Conservation (phyloP, 2,329 filamentous ascomycete species). For the Trichoderma harzianum region DNA sequence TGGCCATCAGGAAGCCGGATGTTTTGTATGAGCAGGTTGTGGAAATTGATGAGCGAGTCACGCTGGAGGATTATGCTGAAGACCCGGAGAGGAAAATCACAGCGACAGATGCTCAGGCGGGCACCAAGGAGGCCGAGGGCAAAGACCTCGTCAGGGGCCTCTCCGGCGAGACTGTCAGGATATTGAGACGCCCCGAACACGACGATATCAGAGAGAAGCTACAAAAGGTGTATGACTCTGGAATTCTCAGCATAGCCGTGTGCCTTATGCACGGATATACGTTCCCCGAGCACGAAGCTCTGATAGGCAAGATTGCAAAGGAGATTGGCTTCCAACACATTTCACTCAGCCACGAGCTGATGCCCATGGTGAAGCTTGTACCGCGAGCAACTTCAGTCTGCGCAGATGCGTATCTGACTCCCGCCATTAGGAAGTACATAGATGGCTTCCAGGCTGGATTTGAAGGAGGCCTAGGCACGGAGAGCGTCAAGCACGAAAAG, state of each 20-base stretch:
- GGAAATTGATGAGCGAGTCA: conserved; percentile 89
- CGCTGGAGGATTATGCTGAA: conserved; percentile 87
- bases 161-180: conserved; percentile 66
- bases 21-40: conserved; percentile 80
- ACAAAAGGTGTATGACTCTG: conserved; percentile 59
- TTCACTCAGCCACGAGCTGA: conserved; percentile 48
- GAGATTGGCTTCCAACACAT: conserved; percentile 76
- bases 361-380: conserved; percentile 46
- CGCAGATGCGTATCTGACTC: conserved; percentile 44
- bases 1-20: conserved; percentile 82
- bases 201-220: conserved; percentile 55
- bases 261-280: conserved; percentile 92
- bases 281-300: conserved; percentile 78
- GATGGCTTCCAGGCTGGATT: conserved; percentile 82
- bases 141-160: conserved; percentile 65
- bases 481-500: conserved; percentile 64
- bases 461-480: conserved; percentile 71
- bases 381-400: conserved; percentile 42
- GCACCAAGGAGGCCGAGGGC: conserved; percentile 44
- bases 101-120: conserved; percentile 52
- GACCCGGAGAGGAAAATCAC: conserved; percentile 64
- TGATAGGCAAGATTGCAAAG: conserved; percentile 70
- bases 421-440: conserved; percentile 41
- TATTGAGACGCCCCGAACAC: conserved; percentile 58
- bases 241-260: conserved; percentile 79